phyloP scores from a whole-genome alignment of 345 rosid genomes.

The Eucalyptus regnans region DNA sequence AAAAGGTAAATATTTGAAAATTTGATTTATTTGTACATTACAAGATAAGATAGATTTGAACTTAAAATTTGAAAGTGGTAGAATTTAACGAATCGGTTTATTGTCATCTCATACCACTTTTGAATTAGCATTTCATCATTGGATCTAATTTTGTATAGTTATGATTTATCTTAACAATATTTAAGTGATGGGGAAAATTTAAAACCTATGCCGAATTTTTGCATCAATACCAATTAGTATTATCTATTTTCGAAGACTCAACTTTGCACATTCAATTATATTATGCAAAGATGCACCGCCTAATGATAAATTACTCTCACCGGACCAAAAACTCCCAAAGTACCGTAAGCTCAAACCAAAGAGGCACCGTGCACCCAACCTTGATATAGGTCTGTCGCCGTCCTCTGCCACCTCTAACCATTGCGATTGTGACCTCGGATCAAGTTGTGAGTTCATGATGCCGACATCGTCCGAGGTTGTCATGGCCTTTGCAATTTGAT shows the following conservation, averaged over 20 bases:
- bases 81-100: not conserved
- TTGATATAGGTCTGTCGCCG: not conserved
- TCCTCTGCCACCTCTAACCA: not conserved
- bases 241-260: not conserved
- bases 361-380: not conserved
- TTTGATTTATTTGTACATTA: not conserved
- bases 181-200: not conserved
- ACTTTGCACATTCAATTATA: not conserved
- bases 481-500: not conserved
- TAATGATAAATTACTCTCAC: not conserved
- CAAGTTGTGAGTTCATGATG: not conserved
- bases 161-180: not conserved
- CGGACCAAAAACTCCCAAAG: not conserved
- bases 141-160: not conserved
- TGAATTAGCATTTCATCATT: not conserved
- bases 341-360: not conserved
- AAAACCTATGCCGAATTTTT: not conserved
- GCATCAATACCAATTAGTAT: not conserved
- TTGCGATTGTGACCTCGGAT: not conserved
- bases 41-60: not conserved
- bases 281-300: not conserved
- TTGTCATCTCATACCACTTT: not conserved
- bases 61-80: not conserved
- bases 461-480: not conserved
- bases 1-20: not conserved